Evolutionary conservation across 352 stramenopile genomes (phyloP), one percentile per base, ranked within the genome.

Genomic region (Globisporangium spinosum): DNA sequence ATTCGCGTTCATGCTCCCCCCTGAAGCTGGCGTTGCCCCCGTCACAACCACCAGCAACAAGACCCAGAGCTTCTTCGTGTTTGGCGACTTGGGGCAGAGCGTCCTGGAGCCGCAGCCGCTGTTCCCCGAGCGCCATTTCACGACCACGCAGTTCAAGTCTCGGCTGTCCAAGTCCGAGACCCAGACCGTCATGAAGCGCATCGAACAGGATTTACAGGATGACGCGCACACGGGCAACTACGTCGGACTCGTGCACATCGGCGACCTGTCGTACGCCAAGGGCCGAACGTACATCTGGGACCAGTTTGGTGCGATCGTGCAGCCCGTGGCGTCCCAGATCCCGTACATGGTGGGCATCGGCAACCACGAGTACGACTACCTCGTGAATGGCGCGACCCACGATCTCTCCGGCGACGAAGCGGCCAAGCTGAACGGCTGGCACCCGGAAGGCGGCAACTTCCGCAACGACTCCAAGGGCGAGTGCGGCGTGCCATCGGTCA

Each of bases 251-350:
- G 73, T 96, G 70, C 86, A 94, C 65, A 74, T 95, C 23, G 89
- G 89, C 20, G 89, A 95, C 62, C 62, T 92, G 22, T 85, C 77
- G 56, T 96, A 97, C 70, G 85, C 89, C 29, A 76, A 73, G 29
- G 77, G 78, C 0, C 62, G 74, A 2, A 90, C 87, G 20, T 88
- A 73, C 35, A 57, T 89, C 34, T 97, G 90, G 90, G 89, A 97
- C 49, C 80, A 91, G 67, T 90, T 85, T 64, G 75, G 86, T 27
- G 62, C 82, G n/a, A 79, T 96, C 60, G 83, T 96, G 58, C 64
- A 93, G 74, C 76, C 83, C 1, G 83, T 94, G 70, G 77, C 89
- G 3, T 76, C 78, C 9, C 67, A 66, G n/a, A 70, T 97, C 2
- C 86, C 91, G 82, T 67, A 90, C 80, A 80, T 89, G 77, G 74